Evolutionary conservation across 192 early-diverging fungal species (phyloP), one percentile per base, ranked within the genome.

Genomic region (Helicostylum pulchrum): DNA sequence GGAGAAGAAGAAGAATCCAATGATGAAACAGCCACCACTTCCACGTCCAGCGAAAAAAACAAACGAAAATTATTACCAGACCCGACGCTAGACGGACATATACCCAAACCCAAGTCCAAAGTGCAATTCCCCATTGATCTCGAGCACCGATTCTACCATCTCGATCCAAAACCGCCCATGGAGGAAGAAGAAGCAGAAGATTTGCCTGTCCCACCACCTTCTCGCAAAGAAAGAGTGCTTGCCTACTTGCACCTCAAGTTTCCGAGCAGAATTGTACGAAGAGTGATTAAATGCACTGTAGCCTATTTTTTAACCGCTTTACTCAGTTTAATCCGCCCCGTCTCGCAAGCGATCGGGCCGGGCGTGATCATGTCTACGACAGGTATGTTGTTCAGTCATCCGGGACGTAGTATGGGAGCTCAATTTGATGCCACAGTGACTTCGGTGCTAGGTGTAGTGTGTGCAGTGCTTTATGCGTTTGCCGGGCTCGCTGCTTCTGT

Each of bases 341-440:
- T 76, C 14, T 51, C 46, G 3, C 10, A 32, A 15, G 48, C 52
- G 12, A 14, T 82, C 0, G 78, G 76, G 0, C 63, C 69, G 1
- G 36, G 57, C 0, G 61, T 76, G 7, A 77, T 67, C 45, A 6
- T 81, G 26, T 61, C 62, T 32, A 65, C 63, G 15, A 67, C 73
- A 6, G 72, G 68, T 23, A 66, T 76, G 2, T 52, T 82, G n/a
- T 82, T 82, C 44, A 74, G 75, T 19, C 80, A 82, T 20, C 80
- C 80, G 14, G 63, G 72, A 32, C 68, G 80, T 36, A 78, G 74
- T 2, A 71, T 80, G 57, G 81, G 81, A 2, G 74, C 81, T 7
- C 78, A 80, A 46, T 56, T 83, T 7, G 81, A 83, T 20, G 73
- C 77, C 0, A 78, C 81, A 3, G 34, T 83, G 0, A 78, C 77